Base-by-base conservation (phyloP, 1,139 yeast genomes). In the Saccharomyces pastorianus region DNA sequence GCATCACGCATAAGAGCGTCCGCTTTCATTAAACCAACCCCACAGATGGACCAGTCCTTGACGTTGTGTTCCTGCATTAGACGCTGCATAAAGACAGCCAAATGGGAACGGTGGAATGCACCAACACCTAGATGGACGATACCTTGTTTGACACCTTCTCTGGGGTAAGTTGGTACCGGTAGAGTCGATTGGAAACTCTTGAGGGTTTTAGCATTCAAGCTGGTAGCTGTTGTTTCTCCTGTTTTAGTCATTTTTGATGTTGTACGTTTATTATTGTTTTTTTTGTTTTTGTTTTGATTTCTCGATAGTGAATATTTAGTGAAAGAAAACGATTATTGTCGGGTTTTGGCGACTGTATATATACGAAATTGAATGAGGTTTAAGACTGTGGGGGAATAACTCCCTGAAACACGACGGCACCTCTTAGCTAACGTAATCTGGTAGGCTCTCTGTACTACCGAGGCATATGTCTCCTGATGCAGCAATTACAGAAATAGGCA, bases 21-120 rank as follows among this genome's bases (percentile, higher is more conserved):
- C 4, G 47, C 26, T n/a, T 52, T 52, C 49, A 52, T 38, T 32
- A 52, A 44, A 23, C 54, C 54, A 11, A 52, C 54, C 14, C 54
- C 54, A 26, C 54, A 52, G 14, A 52, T 52, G 11, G 54, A 42
- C 54, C 54, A 52, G 20, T 52, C 54, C 28, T 52, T 52, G 6
- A 38, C n/a, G n/a, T 34, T 29, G 50, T 52, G 44, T 3, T 52
- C 44, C 49, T 52, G 42, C 49, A 52, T 56, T 56, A 51, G 54
- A 50, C 51, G 56, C 51, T 47, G 58, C 55, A 47, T 48, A 47
- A 51, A 54, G 34, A 51, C 55, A 38, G 51, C 52, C 49, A 47
- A 48, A 49, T 48, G 52, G n/a, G 53, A 53, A 51, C 50, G 49
- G 20, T 52, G 54, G 26, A 52, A 52, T 8, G 52, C 54, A 32